These are phyloP conservation scores for Penicillium robsamsonii DNA, from an alignment of 495 filamentous ascomycete species.

Conservation along the genomic window DNA sequence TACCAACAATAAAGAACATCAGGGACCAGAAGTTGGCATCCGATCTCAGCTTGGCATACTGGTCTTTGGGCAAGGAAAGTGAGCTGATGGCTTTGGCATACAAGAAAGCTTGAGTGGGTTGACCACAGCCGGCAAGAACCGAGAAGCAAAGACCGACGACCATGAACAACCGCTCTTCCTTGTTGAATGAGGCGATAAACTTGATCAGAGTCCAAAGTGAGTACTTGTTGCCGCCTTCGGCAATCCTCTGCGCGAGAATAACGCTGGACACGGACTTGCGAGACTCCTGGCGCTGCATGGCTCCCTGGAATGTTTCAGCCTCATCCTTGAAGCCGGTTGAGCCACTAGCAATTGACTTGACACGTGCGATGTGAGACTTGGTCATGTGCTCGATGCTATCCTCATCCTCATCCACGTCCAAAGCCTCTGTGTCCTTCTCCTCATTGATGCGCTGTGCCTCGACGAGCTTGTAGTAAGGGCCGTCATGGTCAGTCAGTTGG, in stretches of 20 bases:
- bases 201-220: conserved; percentile 81
- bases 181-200: conserved; percentile 81
- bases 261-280: conserved; percentile 73
- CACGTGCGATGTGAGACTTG: conserved; percentile 27
- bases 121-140: conserved; percentile 76
- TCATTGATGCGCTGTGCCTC: conserved; percentile 77
- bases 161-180: conserved; percentile 69
- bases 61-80: conserved; percentile 49
- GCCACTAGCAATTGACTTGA: conserved; percentile 34
- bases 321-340: conserved; percentile 19
- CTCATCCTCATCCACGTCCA: conserved; percentile 36
- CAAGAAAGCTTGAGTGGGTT: conserved; percentile 85
- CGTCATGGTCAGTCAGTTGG: conserved; percentile 56
- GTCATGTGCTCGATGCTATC: conserved; percentile 22
- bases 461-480: conserved; percentile 73
- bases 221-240: conserved; percentile 56
- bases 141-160: conserved; percentile 72
- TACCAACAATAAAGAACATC: conserved; percentile 94
- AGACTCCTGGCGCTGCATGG: conserved; percentile 51
- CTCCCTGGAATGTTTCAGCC: conserved; percentile 26
- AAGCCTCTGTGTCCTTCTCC: conserved; percentile 53
- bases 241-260: conserved; percentile 54
- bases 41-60: conserved; percentile 54
- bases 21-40: conserved; percentile 84
- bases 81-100: conserved; percentile 83